Percentiles rank a stretch among this genome's conserved stretches.
These are phyloP conservation scores for Anisodus tanguticus DNA, from an alignment of 257 asterid species.

Conservation along the genomic window DNA sequence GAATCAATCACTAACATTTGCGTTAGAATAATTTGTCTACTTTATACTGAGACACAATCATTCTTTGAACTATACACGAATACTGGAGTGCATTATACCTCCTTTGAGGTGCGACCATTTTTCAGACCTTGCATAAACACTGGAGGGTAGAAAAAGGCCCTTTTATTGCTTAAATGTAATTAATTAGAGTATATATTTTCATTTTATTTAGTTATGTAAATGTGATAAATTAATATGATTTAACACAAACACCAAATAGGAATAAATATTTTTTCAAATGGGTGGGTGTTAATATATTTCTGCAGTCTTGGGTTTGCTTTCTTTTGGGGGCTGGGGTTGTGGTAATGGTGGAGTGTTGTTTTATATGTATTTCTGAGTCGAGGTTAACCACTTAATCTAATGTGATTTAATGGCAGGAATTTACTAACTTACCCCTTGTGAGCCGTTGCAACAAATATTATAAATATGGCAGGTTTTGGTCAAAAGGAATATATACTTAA, in stretches of 20 bases:
- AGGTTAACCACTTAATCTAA: neutral
- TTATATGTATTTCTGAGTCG: neutral
- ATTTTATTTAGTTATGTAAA: neutral
- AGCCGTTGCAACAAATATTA: constrained; percentile 21
- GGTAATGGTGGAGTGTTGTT: neutral
- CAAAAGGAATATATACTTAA: constrained; percentile 10
- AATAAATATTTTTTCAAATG: neutral
- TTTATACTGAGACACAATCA: too few relatives aligned
- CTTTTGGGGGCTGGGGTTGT: neutral
- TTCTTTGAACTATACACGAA: too few relatives aligned
- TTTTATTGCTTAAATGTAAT: neutral
- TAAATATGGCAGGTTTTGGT: neutral
- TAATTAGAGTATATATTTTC: neutral
- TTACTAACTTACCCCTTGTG: neutral
- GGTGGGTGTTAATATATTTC: neutral
- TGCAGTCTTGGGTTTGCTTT: neutral
- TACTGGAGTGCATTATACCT: neutral
- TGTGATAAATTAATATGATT: neutral
- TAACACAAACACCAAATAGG: neutral
- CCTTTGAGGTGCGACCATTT: neutral
- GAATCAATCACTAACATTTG: too few relatives aligned
- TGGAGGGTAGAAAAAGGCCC: too few relatives aligned
- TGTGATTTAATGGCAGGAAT: neutral
- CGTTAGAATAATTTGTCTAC: neutral
- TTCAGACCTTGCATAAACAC: too few relatives aligned